phyloP scores from a whole-genome alignment of 495 filamentous ascomycete species.

The Aspergillus wentii region DNA sequence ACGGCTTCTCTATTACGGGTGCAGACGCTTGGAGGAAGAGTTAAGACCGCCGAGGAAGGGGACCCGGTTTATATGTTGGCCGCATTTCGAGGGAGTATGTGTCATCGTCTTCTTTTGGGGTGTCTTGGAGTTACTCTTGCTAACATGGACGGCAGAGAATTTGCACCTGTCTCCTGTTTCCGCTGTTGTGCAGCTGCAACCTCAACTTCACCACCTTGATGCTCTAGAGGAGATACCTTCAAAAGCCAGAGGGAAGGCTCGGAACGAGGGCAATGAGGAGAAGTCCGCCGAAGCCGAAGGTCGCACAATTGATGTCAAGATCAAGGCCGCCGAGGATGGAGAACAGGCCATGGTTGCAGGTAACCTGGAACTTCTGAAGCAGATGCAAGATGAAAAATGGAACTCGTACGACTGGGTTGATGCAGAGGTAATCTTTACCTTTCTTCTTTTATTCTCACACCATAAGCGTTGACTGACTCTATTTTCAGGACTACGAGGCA shows the following conservation, averaged over 20 bases:
- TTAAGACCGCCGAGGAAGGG: conserved; percentile 50
- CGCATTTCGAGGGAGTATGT: conserved; percentile 59
- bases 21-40: conserved; percentile 63
- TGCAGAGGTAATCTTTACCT: conserved; percentile 49
- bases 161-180: conserved; percentile 64
- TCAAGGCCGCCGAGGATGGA: conserved; percentile 57
- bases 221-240: conserved; percentile 50
- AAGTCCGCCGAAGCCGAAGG: conserved; percentile 46
- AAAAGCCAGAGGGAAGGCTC: conserved; percentile 18
- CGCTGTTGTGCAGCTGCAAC: conserved; percentile 67
- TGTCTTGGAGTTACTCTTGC: conserved; percentile 9
- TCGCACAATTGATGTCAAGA: conserved; percentile 60
- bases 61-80: conserved; percentile 70
- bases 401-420: conserved; percentile 59
- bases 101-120: conserved; percentile 1
- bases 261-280: conserved; percentile 42
- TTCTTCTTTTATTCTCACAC: neutral
- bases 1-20: conserved; percentile 23
- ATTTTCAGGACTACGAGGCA: conserved; percentile 50
- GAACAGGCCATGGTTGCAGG: conserved; percentile 43
- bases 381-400: conserved; percentile 67
- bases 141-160: conserved; percentile 39
- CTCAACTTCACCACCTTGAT: conserved; percentile 72
- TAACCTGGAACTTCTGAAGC: conserved; percentile 49
- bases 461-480: neutral